A percentile compares a stretch with the other conserved stretches of the same genome.
These are phyloP conservation scores for Colletotrichum orchidophilum DNA, from an alignment of 2,329 filamentous ascomycete species.

Conservation along the genomic window DNA sequence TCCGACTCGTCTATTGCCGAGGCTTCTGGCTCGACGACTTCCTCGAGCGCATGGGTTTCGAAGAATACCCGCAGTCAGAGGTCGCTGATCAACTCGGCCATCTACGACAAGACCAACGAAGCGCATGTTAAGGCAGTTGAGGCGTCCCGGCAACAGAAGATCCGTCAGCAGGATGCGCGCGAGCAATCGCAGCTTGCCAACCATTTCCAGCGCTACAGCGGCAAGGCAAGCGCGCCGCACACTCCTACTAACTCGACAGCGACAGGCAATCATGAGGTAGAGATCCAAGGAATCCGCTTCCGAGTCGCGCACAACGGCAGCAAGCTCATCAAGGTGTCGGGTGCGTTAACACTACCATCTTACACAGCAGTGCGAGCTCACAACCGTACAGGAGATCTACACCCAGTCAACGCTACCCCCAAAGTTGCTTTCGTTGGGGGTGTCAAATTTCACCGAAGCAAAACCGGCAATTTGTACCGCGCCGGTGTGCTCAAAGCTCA, in stretches of 20 bases:
- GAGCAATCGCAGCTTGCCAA: conserved; percentile 68
- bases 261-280: conserved; percentile 66
- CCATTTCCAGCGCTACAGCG: conserved; percentile 50
- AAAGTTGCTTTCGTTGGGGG: conserved; percentile 78
- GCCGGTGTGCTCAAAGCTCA: conserved; percentile 79
- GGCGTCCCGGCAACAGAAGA: conserved; percentile 69
- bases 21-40: conserved; percentile 44
- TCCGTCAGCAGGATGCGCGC: conserved; percentile 60
- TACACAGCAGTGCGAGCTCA: conserved; percentile 25
- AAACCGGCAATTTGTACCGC: conserved; percentile 86
- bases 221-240: conserved; percentile 32
- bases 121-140: conserved; percentile 77
- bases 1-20: conserved; percentile 36
- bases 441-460: conserved; percentile 85
- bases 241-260: conserved; percentile 43
- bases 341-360: conserved; percentile 59
- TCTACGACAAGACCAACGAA: conserved; percentile 79
- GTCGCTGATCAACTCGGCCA: conserved; percentile 82
- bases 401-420: conserved; percentile 74
- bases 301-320: conserved; percentile 79
- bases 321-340: conserved; percentile 79
- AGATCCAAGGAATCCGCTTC: conserved; percentile 78
- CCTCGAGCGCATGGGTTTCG: conserved; percentile 69
- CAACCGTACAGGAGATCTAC: conserved; percentile 61
- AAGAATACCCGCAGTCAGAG: conserved; percentile 77